Base-by-base conservation (phyloP, 1,284 basidiomycete genomes). In the Boletus subluridellus region DNA sequence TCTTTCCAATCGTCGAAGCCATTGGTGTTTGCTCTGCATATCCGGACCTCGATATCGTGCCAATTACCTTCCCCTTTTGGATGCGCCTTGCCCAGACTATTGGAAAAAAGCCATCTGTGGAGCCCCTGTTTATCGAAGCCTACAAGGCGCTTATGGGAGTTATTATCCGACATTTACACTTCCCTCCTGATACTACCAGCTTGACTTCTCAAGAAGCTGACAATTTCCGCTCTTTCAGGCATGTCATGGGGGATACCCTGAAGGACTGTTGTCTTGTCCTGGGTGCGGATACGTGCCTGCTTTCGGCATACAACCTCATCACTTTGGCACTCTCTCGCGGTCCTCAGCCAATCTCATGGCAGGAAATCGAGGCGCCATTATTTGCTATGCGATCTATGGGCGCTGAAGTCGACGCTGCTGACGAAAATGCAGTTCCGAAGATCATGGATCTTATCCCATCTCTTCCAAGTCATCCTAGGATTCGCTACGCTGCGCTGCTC, bases 381-480 rank as follows among this genome's bases (percentile, higher is more conserved):
- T 99, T 99, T 77, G 94, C 95, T 14, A 90, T 99, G 89, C 84
- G 97, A 52, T 95, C 95, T 5, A 99, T 99, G 94, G 97, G 97
- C 24, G 95, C 94, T 8, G 89, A 97, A 73, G 84, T 98, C 24
- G 91, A 98, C 68, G 80, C 86, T 9, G 78, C 82, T 42, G 95
- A 99, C 70, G 85, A 94, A 59, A 83, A 84, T 60, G 87, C 94
- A 45, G 87, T 98, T 26, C 95, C 95, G 1, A 92, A 93, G 72
- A 96, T 99, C 69, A 94, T 99, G 86, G 92, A 95, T 66, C 82
- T 98, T 49, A 87, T 99, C 45, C 94, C 96, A 11, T 87, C 84
- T 30, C 86, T 99, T 15, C 97, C 97, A 0, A 77, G 81, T 50
- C 96, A 99, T 71, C 95, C 95, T 44, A 86, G 88, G 58, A 90